Base-by-base conservation (phyloP, 768 basidiomycete species). In the Agrocybe praecox region DNA sequence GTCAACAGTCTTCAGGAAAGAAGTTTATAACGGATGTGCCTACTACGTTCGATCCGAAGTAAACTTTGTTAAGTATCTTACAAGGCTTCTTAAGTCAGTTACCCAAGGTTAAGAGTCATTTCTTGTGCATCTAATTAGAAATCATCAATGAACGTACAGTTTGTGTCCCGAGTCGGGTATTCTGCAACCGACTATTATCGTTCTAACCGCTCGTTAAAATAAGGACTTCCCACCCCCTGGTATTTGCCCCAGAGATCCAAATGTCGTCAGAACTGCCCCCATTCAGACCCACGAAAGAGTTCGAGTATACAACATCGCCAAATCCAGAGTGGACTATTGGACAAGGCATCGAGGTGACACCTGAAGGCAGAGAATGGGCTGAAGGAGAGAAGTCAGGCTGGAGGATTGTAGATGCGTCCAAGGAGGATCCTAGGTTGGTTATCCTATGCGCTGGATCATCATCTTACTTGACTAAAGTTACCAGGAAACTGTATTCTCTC, bases 381-480 rank as follows among this genome's bases (percentile, higher is more conserved):
- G 80, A 81, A 54, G 75, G 75, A 17, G 77, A 78, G 50, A 73
- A 74, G 46, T 58, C 65, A 55, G 70, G 82, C 47, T 71, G 77
- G 76, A 73, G 70, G 52, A 70, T 67, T 2, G 51, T 78, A 7
- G 73, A 79, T 63, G 58, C 70, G 3, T 56, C 72, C 7, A 65
- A 67, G 45, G 69, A 69, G 52, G 73, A 77, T 50, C 65, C 72
- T 19, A 65, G 66, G 78, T 75, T 33, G 21, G 69, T 55, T n/a
- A n/a, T n/a, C n/a, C n/a, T n/a, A n/a, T n/a, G n/a, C n/a, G n/a
- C n/a, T n/a, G n/a, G n/a, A n/a, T n/a, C n/a, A n/a, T n/a, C n/a
- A n/a, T n/a, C n/a, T n/a, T n/a, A n/a, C n/a, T n/a, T n/a, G n/a
- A n/a, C n/a, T n/a, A n/a, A 24, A 24, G 9, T 42, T 42, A 32